phyloP scores from a whole-genome alignment of 331 rosid species.

The Phaseolus coccineus region DNA sequence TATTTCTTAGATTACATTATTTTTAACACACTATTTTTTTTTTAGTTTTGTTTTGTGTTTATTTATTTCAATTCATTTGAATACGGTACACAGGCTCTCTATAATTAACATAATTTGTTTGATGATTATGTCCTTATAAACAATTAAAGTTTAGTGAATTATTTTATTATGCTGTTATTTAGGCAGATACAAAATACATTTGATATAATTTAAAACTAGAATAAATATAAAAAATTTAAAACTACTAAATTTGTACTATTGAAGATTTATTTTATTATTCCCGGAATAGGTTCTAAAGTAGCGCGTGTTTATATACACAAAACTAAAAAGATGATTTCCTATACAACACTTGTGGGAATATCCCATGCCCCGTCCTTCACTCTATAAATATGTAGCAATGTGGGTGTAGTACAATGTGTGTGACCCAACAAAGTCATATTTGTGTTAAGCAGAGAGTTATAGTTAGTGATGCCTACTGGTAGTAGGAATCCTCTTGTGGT shows the following conservation, averaged over 20 bases:
- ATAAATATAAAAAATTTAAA: not conserved
- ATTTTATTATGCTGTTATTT: no score
- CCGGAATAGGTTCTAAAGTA: not conserved
- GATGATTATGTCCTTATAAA: no score
- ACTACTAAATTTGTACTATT: not conserved
- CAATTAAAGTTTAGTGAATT: no score
- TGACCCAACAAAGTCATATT: not conserved
- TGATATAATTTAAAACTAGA: not conserved
- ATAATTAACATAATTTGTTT: no score
- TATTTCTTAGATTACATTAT: no score
- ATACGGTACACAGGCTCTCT: no score
- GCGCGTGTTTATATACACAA: not conserved
- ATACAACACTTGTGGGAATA: not conserved
- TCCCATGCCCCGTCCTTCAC: not conserved
- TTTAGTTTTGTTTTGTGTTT: no score
- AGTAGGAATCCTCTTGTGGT: constrained; percentile 74
- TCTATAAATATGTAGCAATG: constrained; percentile 12
- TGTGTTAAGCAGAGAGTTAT: not conserved
- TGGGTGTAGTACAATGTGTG: not conserved
- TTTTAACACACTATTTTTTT: no score
- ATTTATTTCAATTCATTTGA: no score
- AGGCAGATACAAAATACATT: no score
- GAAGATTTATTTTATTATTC: not conserved
- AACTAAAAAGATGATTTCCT: not conserved
- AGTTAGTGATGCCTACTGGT: constrained; percentile 50